Evolutionary conservation across 2,329 filamentous ascomycete genomes (phyloP), one percentile per base, ranked within the genome.

Genomic region (Shiraia sp.): DNA sequence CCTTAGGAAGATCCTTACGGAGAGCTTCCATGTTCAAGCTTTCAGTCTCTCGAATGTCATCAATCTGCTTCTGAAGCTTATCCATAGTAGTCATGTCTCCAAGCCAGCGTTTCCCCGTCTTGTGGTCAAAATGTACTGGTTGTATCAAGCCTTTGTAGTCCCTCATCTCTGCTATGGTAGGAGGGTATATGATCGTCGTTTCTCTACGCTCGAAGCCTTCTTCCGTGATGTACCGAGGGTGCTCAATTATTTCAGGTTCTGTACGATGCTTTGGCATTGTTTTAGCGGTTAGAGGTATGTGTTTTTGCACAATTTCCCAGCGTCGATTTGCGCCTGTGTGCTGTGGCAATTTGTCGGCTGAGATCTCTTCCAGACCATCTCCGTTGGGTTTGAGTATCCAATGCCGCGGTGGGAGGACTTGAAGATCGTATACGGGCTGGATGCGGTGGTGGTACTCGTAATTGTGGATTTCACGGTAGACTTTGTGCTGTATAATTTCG

Each of bases 401-500:
- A 55, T 81, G 79, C 9, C 75, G 72, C 1, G 78, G 65, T 2
- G 79, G 77, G 1, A 80, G 67, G 8, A 80, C 70, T 53, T 81
- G 74, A 10, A 76, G 72, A 37, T 81, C 75, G 19, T 75, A 68
- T 15, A 81, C 70, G 3, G 79, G 79, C n/a, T 77, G 72, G 17
- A 78, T 67, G 17, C 75, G 73, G 45, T 80, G 77, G 49, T 73
- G 75, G 25, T 77, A 60, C 47, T 80, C 73, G 55, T 81, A 71
- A 24, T 74, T 75, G 61, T 81, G 79, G 24, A 79, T 78, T 45
- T 81, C 78, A 26, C 77, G 74, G 6, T 72, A 74, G 36, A 80
- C 74, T 15, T 56, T 51, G 51, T 79, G 71, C 49, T 78, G 66
- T 12, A 71, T 55, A 31, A 79, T 67, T 34, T 79, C 67, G 44